Base-by-base conservation (phyloP, 768 basidiomycete genomes). In the Hydnomerulius pinastri region DNA sequence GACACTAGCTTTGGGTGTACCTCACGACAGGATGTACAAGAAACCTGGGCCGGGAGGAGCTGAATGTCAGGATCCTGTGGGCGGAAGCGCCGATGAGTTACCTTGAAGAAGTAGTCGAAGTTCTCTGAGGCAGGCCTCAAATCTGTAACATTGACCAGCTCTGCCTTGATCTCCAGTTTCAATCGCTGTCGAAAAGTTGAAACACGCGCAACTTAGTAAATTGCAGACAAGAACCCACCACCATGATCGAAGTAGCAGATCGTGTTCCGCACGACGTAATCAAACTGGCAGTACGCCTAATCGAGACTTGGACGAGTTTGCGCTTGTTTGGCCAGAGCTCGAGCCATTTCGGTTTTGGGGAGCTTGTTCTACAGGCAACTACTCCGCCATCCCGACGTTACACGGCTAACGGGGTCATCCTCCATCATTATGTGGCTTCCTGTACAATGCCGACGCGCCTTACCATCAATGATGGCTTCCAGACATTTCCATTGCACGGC, bases 41-140 rank as follows among this genome's bases (percentile, higher is more conserved):
- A 79, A 10, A 93, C 88, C 89, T 83, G 41, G 9, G 36, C 20
- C 29, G 52, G 32, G 18, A 28, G 23, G 12, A 35, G n/a, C 30
- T 43, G 43, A 40, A 40, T 25, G 33, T 23, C 5, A 40, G 35
- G 43, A 43, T 30, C 33, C 28, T 49, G 36, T 27, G 42, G 17
- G 38, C 46, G 27, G 39, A 29, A 27, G 24, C 24, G 20, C 24
- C 12, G 25, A 28, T 6, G 41, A 29, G 50, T 39, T 43, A 88
- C 90, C 74, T 86, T 66, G 73, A 93, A 92, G 74, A 87, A 86
- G 65, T 81, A 93, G 50, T 91, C 86, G 57, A 87, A 93, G 55
- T 84, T 78, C 25, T 83, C 76, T 4, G 74, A 67, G n/a, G 78
- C 76, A 25, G 90, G 90, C 43, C 71, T 70, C 24, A 93, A 71